phyloP scores from a whole-genome alignment of 1,284 basidiomycete genomes.

The Bjerkandera adusta region DNA sequence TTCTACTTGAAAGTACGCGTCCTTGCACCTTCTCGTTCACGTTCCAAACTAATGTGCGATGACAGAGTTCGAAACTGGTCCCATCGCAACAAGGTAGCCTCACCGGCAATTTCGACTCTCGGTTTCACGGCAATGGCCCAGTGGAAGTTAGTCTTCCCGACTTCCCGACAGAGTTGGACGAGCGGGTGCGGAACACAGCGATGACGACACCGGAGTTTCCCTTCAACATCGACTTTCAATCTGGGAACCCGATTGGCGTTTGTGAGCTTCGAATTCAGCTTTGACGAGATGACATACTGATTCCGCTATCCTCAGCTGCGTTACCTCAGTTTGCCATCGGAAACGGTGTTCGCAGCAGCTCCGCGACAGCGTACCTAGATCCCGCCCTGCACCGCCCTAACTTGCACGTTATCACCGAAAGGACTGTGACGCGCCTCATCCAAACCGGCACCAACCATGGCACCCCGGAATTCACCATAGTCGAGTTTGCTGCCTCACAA shows the following conservation, averaged over 20 bases:
- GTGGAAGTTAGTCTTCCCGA: slow-evolving; percentile 9
- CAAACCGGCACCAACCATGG: not conserved
- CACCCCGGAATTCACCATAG: not conserved
- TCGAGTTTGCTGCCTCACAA: slow-evolving; percentile 2
- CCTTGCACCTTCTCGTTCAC: too few species aligned
- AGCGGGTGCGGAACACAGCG: not conserved
- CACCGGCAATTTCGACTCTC: too few species aligned
- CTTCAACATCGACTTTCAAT: not conserved
- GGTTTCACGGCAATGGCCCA: slow-evolving; percentile 2
- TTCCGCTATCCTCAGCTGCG: slow-evolving; percentile 24
- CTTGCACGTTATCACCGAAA: slow-evolving; percentile 40
- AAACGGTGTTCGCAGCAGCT: slow-evolving; percentile 28
- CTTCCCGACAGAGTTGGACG: not conserved
- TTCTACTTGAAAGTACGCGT: slow-evolving; percentile 28
- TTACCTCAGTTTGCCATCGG: slow-evolving; percentile 28
- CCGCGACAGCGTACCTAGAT: slow-evolving; percentile 30
- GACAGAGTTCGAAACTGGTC: too few species aligned
- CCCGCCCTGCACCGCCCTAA: slow-evolving; percentile 34
- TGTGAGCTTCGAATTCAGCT: not conserved
- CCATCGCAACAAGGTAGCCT: too few species aligned
- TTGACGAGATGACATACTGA: not conserved
- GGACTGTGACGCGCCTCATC: slow-evolving; percentile 37
- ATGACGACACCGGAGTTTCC: slow-evolving; percentile 1
- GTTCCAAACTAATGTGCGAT: too few species aligned
- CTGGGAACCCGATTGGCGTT: not conserved